Evolutionary conservation across 345 rosid genomes (phyloP).

Genomic region (Iberis pinnata): DNA sequence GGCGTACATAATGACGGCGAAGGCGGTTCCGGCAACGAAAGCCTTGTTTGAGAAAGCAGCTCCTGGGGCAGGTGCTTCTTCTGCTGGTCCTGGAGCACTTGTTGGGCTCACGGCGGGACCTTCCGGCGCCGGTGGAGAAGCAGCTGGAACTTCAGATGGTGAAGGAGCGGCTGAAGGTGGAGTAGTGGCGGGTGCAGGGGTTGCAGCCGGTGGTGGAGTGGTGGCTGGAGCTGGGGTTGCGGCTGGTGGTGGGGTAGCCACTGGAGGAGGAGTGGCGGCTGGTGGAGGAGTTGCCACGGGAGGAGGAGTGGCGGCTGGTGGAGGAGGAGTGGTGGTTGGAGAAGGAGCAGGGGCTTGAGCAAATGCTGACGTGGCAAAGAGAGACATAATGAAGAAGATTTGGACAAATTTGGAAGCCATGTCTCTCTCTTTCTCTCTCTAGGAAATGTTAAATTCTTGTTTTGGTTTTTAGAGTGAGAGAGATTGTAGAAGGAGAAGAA

Average conservation of each 20-base stretch:
- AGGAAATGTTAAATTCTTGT: not conserved
- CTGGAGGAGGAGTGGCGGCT: conserved; percentile 16
- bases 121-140: conserved; percentile 29
- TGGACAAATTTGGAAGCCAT: conserved; percentile 23
- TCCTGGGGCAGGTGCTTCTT: conserved; percentile 14
- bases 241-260: conserved; percentile 22
- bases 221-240: conserved; percentile 24
- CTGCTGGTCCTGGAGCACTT: conserved; percentile 28
- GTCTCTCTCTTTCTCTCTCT: conserved; percentile 4
- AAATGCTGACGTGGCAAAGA: conserved; percentile 22
- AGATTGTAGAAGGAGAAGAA: not conserved
- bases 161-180: conserved; percentile 25
- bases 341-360: conserved; percentile 33
- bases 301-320: conserved; percentile 20
- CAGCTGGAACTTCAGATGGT: conserved; percentile 25
- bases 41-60: conserved; percentile 27
- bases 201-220: conserved; percentile 26
- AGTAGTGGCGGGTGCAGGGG: conserved; percentile 21
- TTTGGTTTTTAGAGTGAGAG: not conserved
- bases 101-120: conserved; percentile 16
- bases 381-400: conserved; percentile 19
- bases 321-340: conserved; percentile 19
- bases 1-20: conserved; percentile 46
- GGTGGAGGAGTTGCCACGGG: conserved; percentile 19
- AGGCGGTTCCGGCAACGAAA: conserved; percentile 45